Evolutionary conservation across 768 basidiomycete species (phyloP).

Genomic region (Scleroderma bovista): DNA sequence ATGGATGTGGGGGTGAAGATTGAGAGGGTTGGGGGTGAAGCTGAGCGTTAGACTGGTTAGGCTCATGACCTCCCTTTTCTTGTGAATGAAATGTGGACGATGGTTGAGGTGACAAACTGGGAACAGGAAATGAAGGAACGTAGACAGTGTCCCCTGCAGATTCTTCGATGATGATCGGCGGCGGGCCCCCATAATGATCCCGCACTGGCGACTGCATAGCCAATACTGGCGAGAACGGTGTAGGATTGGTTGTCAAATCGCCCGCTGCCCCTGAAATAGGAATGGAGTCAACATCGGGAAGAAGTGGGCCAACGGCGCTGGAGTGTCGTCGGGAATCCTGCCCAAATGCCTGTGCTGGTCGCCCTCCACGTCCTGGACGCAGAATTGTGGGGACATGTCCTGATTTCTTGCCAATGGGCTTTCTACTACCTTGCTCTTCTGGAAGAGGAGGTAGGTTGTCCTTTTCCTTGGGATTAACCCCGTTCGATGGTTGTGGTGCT

Average conservation of each 20-base stretch:
- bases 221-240: conserved; percentile 3
- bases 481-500: conserved; percentile 8
- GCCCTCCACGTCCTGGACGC: conserved; percentile 33
- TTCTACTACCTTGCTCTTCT: conserved; percentile 16
- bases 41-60: not conserved
- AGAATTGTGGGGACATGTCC: conserved; percentile 35
- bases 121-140: conserved; percentile 3
- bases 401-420: conserved; percentile 15
- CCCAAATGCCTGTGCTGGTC: conserved; percentile 10
- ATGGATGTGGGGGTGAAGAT: not conserved
- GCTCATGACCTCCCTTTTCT: not conserved
- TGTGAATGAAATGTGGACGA: not conserved
- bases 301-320: not conserved
- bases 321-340: not conserved
- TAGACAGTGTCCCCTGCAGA: not conserved
- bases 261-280: not conserved
- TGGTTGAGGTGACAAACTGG: conserved; percentile 33
- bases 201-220: conserved; percentile 6
- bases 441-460: conserved; percentile 39
- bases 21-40: not conserved
- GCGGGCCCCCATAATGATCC: conserved; percentile 1
- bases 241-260: not conserved
- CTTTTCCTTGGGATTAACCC: conserved; percentile 11
- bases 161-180: conserved; percentile 17
- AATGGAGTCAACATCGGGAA: not conserved